These are phyloP conservation scores for Teunomyces aglyptinius DNA, from an alignment of 805 yeast species.

Conservation along the genomic window DNA sequence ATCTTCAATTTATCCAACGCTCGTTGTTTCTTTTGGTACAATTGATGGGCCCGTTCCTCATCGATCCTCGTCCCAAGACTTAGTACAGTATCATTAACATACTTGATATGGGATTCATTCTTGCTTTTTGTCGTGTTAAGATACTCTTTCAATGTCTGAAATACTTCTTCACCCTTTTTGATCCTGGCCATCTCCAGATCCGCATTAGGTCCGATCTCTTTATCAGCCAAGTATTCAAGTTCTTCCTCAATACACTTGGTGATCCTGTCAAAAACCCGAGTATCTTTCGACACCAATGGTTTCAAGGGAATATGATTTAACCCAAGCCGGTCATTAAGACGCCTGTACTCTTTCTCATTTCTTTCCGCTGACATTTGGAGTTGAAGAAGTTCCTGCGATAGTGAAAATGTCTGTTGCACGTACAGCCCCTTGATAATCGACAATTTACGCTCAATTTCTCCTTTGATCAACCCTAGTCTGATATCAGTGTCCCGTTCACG, in stretches of 20 bases:
- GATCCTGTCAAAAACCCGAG: constrained; percentile 1
- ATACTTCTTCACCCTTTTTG: constrained; percentile 7
- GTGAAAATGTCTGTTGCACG: constrained; percentile 6
- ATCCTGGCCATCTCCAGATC: constrained; percentile 1
- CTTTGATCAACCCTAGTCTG: not conserved
- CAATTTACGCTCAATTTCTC: constrained; percentile 9
- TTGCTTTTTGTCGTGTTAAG: constrained; percentile 11
- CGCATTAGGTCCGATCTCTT: not conserved
- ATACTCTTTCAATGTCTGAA: constrained; percentile 12
- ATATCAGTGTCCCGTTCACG: constrained; percentile 9
- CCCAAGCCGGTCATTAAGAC: constrained; percentile 7
- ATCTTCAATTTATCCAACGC: constrained; percentile 13
- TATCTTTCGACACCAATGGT: constrained; percentile 1
- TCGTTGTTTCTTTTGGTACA: constrained; percentile 13
- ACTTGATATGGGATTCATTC: constrained; percentile 11
- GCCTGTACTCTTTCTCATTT: constrained; percentile 8
- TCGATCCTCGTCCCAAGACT: constrained; percentile 8
- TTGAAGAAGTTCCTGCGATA: constrained; percentile 10
- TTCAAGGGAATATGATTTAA: not conserved
- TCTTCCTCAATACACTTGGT: constrained; percentile 1
- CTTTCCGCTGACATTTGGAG: constrained; percentile 8
- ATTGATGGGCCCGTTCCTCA: constrained; percentile 4
- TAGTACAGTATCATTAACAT: constrained; percentile 9
- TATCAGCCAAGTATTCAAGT: not conserved
- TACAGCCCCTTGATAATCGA: constrained; percentile 8